These are phyloP conservation scores for Moesziomyces antarcticus DNA, from an alignment of 1,284 basidiomycete genomes.

Conservation along the genomic window DNA sequence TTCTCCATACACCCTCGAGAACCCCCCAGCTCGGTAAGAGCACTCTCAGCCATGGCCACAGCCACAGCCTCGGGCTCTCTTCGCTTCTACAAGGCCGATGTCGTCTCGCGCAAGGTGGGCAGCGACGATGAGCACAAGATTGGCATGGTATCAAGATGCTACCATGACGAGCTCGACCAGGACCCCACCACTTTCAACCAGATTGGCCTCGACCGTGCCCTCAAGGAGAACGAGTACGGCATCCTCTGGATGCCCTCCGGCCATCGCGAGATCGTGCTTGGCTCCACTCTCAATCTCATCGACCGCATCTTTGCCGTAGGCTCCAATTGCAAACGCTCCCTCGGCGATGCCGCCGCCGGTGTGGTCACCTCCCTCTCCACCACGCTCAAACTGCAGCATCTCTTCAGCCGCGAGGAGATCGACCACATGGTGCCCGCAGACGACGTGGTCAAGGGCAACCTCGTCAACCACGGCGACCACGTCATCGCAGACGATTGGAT, in stretches of 20 bases:
- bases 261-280: slow-evolving; percentile 71
- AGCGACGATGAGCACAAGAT: slow-evolving; percentile 30
- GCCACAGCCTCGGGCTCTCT: slow-evolving; percentile 11
- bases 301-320: slow-evolving; percentile 82
- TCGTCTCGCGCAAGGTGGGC: slow-evolving; percentile 34
- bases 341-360: slow-evolving; percentile 80
- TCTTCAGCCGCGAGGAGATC: slow-evolving; percentile 75
- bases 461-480: slow-evolving; percentile 70
- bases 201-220: slow-evolving; percentile 75
- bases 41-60: not conserved
- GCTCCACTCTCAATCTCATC: slow-evolving; percentile 77
- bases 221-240: slow-evolving; percentile 82
- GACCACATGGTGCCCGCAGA: slow-evolving; percentile 75
- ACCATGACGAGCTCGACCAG: slow-evolving; percentile 36
- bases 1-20: not conserved
- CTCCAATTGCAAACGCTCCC: slow-evolving; percentile 83
- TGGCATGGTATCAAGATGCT: slow-evolving; percentile 47
- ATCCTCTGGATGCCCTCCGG: slow-evolving; percentile 76
- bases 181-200: slow-evolving; percentile 21
- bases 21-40: not conserved
- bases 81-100: slow-evolving; percentile 31
- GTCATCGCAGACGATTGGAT: slow-evolving; percentile 83
- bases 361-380: slow-evolving; percentile 77
- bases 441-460: slow-evolving; percentile 70
- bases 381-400: slow-evolving; percentile 78